phyloP scores from a whole-genome alignment of 2,329 filamentous ascomycete species.

The Ophiosphaerella herpotricha region DNA sequence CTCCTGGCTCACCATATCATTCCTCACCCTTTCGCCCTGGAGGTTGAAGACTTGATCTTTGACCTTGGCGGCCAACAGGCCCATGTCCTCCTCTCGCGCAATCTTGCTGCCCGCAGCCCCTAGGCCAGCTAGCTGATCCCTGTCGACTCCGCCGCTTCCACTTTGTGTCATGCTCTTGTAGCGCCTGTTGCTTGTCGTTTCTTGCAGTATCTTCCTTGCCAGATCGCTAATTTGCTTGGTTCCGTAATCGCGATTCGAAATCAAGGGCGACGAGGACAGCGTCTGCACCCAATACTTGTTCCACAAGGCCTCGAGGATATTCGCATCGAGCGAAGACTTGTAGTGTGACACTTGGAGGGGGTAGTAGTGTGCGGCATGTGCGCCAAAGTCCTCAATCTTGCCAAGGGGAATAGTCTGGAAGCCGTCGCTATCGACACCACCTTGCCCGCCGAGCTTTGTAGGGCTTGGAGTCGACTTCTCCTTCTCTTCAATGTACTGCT shows the following conservation, averaged over 20 bases:
- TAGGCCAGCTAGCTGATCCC: slow-evolving; percentile 61
- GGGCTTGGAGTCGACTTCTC: slow-evolving; percentile 41
- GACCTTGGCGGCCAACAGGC: slow-evolving; percentile 64
- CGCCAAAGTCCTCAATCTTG: slow-evolving; percentile 95
- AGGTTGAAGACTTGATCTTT: slow-evolving; percentile 65
- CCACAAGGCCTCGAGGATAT: slow-evolving; percentile 87
- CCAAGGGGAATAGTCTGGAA: slow-evolving; percentile 83
- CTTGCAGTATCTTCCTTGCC: slow-evolving; percentile 77
- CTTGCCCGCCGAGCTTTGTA: slow-evolving; percentile 29
- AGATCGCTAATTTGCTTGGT: slow-evolving; percentile 92
- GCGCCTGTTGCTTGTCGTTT: slow-evolving; percentile 51
- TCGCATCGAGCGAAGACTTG: slow-evolving; percentile 88
- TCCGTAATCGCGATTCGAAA: slow-evolving; percentile 90
- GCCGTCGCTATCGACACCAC: slow-evolving; percentile 59
- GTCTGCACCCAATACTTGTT: slow-evolving; percentile 99
- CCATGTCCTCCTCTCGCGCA: slow-evolving; percentile 65
- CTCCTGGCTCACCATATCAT: slow-evolving; percentile 18
- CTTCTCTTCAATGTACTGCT: slow-evolving; percentile 61
- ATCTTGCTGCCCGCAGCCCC: slow-evolving; percentile 66
- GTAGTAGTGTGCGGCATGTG: slow-evolving; percentile 90
- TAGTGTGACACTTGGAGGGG: slow-evolving; percentile 88
- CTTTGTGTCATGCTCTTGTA: slow-evolving; percentile 27
- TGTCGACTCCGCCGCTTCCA: slow-evolving; percentile 8
- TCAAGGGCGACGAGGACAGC: slow-evolving; percentile 84
- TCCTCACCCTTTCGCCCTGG: slow-evolving; percentile 3